Conservation (phyloP, 2,329 filamentous ascomycete genomes). For the Orbilia brochopaga region DNA sequence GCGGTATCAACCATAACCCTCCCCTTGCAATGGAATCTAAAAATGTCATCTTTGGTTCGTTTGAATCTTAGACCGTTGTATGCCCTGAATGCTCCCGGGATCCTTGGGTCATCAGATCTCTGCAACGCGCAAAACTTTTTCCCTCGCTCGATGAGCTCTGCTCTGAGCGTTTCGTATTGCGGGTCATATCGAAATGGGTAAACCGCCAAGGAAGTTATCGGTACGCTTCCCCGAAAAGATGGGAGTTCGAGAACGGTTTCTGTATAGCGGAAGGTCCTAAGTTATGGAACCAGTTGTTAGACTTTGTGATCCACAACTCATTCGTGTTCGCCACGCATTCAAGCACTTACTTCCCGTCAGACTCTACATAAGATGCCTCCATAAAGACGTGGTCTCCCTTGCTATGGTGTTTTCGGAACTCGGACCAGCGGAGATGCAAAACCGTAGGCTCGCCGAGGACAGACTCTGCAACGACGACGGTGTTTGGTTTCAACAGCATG, state of each 20-base stretch:
- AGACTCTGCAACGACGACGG: conserved; percentile 63
- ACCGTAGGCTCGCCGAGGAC: conserved; percentile 7
- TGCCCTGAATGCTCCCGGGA: conserved; percentile 20
- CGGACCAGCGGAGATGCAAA: not conserved
- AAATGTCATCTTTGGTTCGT: conserved; percentile 67
- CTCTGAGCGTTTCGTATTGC: conserved; percentile 65
- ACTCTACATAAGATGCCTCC: conserved; percentile 9
- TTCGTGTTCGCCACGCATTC: not conserved
- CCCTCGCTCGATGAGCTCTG: conserved; percentile 76
- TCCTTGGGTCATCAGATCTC: conserved; percentile 79
- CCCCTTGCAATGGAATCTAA: conserved; percentile 86
- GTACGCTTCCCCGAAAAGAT: conserved; percentile 76
- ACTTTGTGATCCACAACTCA: not conserved
- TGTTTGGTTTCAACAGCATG: conserved; percentile 87
- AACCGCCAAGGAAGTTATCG: conserved; percentile 77
- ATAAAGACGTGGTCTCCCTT: not conserved
- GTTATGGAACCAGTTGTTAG: not conserved
- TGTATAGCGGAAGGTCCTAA: conserved; percentile 1
- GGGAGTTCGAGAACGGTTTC: conserved; percentile 1
- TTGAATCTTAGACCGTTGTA: conserved; percentile 79
- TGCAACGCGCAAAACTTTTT: conserved; percentile 80
- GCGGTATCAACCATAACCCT: conserved; percentile 86
- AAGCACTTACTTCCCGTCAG: conserved; percentile 20
- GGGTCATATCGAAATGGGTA: conserved; percentile 83
- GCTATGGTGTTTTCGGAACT: not conserved